Evolutionary conservation across 2,329 filamentous ascomycete species (phyloP), one percentile per base, ranked within the genome.

Genomic region (Calonectria hawksworthii): DNA sequence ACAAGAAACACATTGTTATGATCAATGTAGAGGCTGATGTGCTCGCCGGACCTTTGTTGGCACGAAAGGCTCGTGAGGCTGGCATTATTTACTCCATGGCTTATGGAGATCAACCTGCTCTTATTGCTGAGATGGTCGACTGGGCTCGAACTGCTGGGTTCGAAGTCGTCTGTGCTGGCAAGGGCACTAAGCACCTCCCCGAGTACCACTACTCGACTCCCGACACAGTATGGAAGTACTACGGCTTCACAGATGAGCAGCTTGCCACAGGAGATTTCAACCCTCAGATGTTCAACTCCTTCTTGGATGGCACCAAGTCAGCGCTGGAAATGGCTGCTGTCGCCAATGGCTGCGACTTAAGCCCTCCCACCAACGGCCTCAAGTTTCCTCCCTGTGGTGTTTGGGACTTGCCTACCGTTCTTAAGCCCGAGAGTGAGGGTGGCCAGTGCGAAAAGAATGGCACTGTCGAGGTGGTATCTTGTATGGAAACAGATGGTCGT

Each of bases 1-100:
- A 87, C 79, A 86, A 87, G 80, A 88, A 87, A 79, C 87, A 88
- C 79, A 87, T 88, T 64, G 86, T 88, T 32, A 87, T 88, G 86
- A 85, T 88, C 78, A 88, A 87, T 70, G 86, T 87, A 34, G 86
- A 88, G 79, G 86, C 85, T 32, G 85, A 88, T 76, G 85, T 87
- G 1, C 82, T 88, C 7, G 86, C 85, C 16, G 86, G 86, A 3
- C 86, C 86, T 10, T 78, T 87, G 1, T 79, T 88, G 3, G 84
- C 84, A 3, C 82, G 85, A 2, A 85, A 85, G 74, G 86, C 86
- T 1, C 81, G 84, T 65, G 86, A 87, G 77, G 86, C 85, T 3
- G 87, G 86, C 61, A 88, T 87, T 52, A 86, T 88, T 54, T 87
- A 88, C 80, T 86, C 83, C 10, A 88, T 88, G 86, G 87, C 86